These are phyloP conservation scores for Alternaria arbusti DNA, from an alignment of 2,329 filamentous ascomycete genomes.

Conservation along the genomic window DNA sequence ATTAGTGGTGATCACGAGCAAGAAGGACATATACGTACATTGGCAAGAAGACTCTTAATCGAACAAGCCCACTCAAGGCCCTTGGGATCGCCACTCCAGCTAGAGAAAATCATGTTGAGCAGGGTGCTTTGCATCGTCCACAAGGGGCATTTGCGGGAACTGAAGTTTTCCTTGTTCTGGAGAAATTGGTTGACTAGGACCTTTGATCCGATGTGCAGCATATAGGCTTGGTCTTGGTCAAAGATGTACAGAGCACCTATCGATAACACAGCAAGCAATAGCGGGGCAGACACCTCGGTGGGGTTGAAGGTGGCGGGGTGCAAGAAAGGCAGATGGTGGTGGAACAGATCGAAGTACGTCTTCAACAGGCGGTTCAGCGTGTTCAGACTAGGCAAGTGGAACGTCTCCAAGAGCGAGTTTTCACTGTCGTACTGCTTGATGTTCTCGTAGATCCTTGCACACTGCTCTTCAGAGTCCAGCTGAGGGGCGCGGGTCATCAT, in stretches of 20 bases:
- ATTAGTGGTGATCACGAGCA: not conserved
- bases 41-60: constrained; percentile 95
- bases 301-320: constrained; percentile 91
- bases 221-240: constrained; percentile 95
- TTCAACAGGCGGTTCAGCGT: constrained; percentile 91
- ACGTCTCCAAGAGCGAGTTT: constrained; percentile 82
- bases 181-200: constrained; percentile 96
- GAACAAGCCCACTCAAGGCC: constrained; percentile 98
- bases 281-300: constrained; percentile 76
- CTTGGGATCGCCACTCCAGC: constrained; percentile 98
- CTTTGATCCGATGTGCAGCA: constrained; percentile 97
- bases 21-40: constrained; percentile 49
- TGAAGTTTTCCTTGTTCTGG: constrained; percentile 98
- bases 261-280: constrained; percentile 88
- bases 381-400: constrained; percentile 80
- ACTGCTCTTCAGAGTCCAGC: constrained; percentile 82
- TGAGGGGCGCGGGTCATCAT: constrained; percentile 77
- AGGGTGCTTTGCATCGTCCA: constrained; percentile 99
- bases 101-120: constrained; percentile 98
- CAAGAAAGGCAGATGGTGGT: constrained; percentile 94
- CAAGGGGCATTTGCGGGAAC: constrained; percentile 93
- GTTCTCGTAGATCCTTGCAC: constrained; percentile 83
- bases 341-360: constrained; percentile 96
- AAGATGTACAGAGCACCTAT: constrained; percentile 97
- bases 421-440: constrained; percentile 82